phyloP scores from a whole-genome alignment of 23 red algal species.

The Cyanidium caldarium region DNA sequence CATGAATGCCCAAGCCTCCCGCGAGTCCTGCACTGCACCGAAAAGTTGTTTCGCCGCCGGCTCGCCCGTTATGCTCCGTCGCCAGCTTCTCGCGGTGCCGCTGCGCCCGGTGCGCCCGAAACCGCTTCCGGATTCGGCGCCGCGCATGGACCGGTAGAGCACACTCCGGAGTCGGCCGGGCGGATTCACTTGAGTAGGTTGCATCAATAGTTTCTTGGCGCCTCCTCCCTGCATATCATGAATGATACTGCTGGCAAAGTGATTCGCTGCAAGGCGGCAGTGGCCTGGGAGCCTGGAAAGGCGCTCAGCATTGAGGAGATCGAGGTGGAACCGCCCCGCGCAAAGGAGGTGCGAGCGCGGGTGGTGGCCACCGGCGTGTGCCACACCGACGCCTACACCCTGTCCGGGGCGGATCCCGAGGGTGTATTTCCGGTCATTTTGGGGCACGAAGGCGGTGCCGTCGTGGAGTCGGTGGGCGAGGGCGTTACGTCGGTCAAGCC shows the following conservation, averaged over 20 bases:
- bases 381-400: slow-evolving; percentile 89
- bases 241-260: not conserved
- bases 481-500: slow-evolving; percentile 34
- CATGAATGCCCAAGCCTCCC: too few relatives aligned
- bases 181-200: too few relatives aligned
- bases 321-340: slow-evolving; percentile 39
- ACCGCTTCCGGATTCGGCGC: too few relatives aligned
- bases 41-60: too few relatives aligned
- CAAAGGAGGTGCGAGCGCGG: slow-evolving; percentile 55
- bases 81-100: too few relatives aligned
- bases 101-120: too few relatives aligned
- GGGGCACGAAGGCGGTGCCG: slow-evolving; percentile 75
- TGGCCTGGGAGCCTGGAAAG: slow-evolving; percentile 58
- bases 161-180: too few relatives aligned
- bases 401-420: slow-evolving; percentile 62
- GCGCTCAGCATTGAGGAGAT: slow-evolving; percentile 64
- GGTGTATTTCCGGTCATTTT: slow-evolving; percentile 63
- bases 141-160: too few relatives aligned
- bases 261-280: slow-evolving; percentile 65
- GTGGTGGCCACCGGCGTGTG: slow-evolving; percentile 54
- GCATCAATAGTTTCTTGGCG: too few relatives aligned
- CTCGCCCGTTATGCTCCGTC: too few relatives aligned
- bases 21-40: too few relatives aligned
- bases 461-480: slow-evolving; percentile 80
- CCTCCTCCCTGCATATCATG: too few relatives aligned